A percentile compares a stretch with the other conserved stretches of the same genome.
These are phyloP conservation scores for Periconia digitata DNA, from an alignment of 2,329 filamentous ascomycete species.

Conservation along the genomic window DNA sequence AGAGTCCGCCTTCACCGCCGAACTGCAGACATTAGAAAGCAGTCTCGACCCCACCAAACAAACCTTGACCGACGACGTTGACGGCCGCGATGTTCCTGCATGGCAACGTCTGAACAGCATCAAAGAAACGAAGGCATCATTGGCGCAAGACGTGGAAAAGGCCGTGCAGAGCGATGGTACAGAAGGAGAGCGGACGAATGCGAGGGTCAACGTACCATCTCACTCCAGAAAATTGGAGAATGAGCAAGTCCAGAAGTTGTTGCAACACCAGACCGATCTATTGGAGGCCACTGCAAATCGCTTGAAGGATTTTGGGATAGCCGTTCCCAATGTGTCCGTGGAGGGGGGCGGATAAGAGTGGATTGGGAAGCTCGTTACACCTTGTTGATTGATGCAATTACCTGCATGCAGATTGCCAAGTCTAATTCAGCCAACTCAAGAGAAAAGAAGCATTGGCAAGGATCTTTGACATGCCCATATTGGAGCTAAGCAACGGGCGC, in stretches of 20 bases:
- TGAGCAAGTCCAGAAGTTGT: slow-evolving; percentile 34
- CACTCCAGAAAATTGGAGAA: slow-evolving; percentile 38
- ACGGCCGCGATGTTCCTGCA: slow-evolving; percentile 34
- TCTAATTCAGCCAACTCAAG: not conserved
- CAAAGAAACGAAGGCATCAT: slow-evolving; percentile 55
- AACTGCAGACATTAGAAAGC: slow-evolving; percentile 51
- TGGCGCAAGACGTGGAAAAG: slow-evolving; percentile 40
- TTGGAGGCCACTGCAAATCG: slow-evolving; percentile 36
- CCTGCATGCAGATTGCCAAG: not conserved
- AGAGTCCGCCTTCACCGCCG: slow-evolving; percentile 62
- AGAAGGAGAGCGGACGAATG: slow-evolving; percentile 10
- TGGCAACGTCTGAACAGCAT: slow-evolving; percentile 62
- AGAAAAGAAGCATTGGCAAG: not conserved
- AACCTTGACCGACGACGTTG: slow-evolving; percentile 34
- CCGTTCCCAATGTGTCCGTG: slow-evolving; percentile 14
- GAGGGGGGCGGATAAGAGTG: slow-evolving; percentile 4
- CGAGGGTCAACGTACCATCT: slow-evolving; percentile 31
- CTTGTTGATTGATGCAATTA: not conserved
- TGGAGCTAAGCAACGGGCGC: not conserved
- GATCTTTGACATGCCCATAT: not conserved
- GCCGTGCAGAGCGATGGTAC: slow-evolving; percentile 14
- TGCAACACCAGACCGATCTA: slow-evolving; percentile 35
- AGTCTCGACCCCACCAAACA: slow-evolving; percentile 37
- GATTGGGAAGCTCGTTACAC: not conserved
- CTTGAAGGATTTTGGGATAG: slow-evolving; percentile 30